Evolutionary conservation across 1,139 yeast genomes (phyloP), one percentile per base, ranked within the genome.

Genomic region (Zygosaccharomyces pseudobailii): DNA sequence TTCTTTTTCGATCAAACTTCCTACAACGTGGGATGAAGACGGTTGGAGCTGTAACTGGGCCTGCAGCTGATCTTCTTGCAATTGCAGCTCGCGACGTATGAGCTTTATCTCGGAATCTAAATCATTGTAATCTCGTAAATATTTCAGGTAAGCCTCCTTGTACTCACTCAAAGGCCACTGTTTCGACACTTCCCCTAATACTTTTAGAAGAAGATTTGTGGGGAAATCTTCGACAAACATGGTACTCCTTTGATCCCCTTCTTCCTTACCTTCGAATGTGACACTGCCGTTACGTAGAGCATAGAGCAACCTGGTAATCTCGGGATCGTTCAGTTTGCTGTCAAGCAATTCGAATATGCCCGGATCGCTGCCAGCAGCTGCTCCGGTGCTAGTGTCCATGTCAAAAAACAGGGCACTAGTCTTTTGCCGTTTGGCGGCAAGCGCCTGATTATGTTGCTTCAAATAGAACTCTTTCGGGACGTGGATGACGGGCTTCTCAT

Each of bases 151-250:
- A 17, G 55, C 57, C 19, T 55, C 53, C 25, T 53, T 55, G 46
- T 60, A 58, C 32, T 59, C 64, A 7, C 57, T 52, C 5, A 61
- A 45, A 2, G 68, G 66, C 65, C 67, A 63, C 34, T 61, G 50
- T 2, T 50, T 55, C 9, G 60, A 55, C 17, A 65, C 53, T 39
- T 62, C 67, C 33, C 55, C 49, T n/a, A 63, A 47, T 2, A 65
- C 57, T 17, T 53, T 47, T 5, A 65, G 48, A 3, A 65, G 55
- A 3, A 55, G 45, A 20, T 59, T 57, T 3, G 55, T 48, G 22
- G 65, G 57, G 43, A 63, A 63, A 48, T 62, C 66, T 41, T 63
- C 66, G 4, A 62, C 66, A 48, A 63, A 63, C 52, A 63, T 52
- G 3, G 67, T 63, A 43, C 54, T 61, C 31, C 65, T 52, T 7